Conservation (phyloP, 768 basidiomycete species). For the Suillus brevipes region DNA sequence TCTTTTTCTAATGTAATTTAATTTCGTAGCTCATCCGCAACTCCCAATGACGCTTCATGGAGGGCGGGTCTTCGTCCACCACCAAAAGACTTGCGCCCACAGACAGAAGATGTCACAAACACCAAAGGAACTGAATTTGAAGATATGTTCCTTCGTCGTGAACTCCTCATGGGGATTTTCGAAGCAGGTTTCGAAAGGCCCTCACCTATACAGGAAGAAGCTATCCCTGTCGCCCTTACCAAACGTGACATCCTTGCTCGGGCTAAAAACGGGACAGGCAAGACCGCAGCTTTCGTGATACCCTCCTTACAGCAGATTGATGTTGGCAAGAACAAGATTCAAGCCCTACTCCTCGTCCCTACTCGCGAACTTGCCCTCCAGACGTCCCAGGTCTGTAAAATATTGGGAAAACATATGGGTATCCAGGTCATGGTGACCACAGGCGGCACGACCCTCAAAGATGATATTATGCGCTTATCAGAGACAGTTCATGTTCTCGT, state of each 20-base stretch:
- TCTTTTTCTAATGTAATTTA: background rate
- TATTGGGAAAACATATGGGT: constrained; percentile 92
- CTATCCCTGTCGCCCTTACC: constrained; percentile 92
- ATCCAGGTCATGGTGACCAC: constrained; percentile 99
- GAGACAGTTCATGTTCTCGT: constrained; percentile 95
- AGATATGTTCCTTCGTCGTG: constrained; percentile 87
- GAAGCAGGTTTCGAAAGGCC: constrained; percentile 97
- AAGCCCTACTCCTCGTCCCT: constrained; percentile 94
- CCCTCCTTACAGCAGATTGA: constrained; percentile 94
- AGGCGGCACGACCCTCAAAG: constrained; percentile 95
- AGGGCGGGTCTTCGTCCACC: constrained; percentile 78
- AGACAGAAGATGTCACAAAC: constrained; percentile 95
- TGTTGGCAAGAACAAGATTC: constrained; percentile 80
- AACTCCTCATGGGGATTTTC: constrained; percentile 99
- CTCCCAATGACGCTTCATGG: constrained; percentile 50
- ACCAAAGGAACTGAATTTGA: constrained; percentile 96
- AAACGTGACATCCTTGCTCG: constrained; percentile 94
- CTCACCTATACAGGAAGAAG: constrained; percentile 98
- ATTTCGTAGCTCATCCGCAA: constrained; percentile 25
- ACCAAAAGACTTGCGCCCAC: constrained; percentile 89
- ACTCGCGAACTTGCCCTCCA: constrained; percentile 98
- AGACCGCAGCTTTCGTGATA: constrained; percentile 99
- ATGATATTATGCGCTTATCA: constrained; percentile 91
- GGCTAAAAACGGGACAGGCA: constrained; percentile 96
- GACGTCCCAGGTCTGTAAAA: constrained; percentile 99